Evolutionary conservation across 192 early-diverging fungal species (phyloP), one percentile per base, ranked within the genome.

Genomic region (Pilaira anomala): DNA sequence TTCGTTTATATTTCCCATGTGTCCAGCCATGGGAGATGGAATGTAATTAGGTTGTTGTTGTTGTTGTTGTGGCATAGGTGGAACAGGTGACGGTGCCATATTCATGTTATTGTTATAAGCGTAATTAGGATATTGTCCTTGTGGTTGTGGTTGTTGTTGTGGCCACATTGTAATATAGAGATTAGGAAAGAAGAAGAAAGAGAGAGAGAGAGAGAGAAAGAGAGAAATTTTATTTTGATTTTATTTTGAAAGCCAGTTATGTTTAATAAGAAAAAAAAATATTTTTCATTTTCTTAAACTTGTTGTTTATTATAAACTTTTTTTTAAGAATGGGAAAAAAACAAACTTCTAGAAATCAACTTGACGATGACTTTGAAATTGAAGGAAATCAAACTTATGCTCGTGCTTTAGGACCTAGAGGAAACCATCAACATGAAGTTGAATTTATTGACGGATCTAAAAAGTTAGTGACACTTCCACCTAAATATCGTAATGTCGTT

Each of bases 401-500:
- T 26, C 73, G 83, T 30, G 84, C 86, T 5, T 68, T 88, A 19
- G 86, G 85, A 2, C 77, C 83, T 8, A 78, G 88, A 50, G 89
- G 89, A 22, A 89, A 91, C 60, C 82, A 89, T 51, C 73, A 89
- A 65, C 86, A 88, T 70, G 85, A 89, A 66, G 79, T 88, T 3
- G 80, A 80, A 33, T 82, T 83, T 52, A 61, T 70, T 0, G 76
- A 87, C 25, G 74, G 74, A 9, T 66, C 55, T 12, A 80, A 78
- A 12, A 82, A 80, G 19, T 78, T 93, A 29, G 90, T 81, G 39
- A 83, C 79, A 52, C 67, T 93, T 52, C 91, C 90, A 14, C 87
- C 89, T 29, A 85, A 80, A 68, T 93, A 86, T 77, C 85, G 89
- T 48, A 92, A 84, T 66, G 68, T 89, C 12, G 80, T 93, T 51